Conservation (phyloP, 495 filamentous ascomycete species). For the Paragyromitra xinjiangensis region DNA sequence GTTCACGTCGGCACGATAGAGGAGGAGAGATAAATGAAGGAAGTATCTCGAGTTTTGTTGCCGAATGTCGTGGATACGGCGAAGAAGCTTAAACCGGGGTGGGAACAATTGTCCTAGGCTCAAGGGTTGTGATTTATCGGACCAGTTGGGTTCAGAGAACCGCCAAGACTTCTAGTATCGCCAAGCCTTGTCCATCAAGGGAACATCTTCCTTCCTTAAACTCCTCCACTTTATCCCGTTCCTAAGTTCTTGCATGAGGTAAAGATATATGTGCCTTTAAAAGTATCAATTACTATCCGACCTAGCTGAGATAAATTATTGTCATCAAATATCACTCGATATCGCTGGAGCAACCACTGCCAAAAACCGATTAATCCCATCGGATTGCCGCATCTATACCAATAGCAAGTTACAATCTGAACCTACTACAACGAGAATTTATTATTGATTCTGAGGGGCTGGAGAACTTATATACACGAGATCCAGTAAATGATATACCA, state of each 20-base stretch:
- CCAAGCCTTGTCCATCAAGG: background rate
- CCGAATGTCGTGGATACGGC: slow-evolving; percentile 11
- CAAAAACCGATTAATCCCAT: background rate
- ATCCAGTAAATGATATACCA: too few relatives aligned
- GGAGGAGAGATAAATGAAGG: slow-evolving; percentile 12
- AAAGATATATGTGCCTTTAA: background rate
- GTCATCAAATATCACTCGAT: slow-evolving; percentile 9
- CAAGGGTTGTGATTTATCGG: background rate
- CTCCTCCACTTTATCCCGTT: background rate
- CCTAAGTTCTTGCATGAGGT: background rate
- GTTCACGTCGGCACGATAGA: slow-evolving; percentile 7
- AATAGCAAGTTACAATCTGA: background rate
- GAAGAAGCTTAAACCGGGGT: background rate
- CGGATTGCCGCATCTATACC: background rate
- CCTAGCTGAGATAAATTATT: background rate
- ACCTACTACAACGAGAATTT: too few relatives aligned
- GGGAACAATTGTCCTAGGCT: too few relatives aligned
- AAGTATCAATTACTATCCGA: background rate
- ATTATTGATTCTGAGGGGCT: too few relatives aligned
- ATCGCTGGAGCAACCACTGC: background rate
- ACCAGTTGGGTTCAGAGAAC: background rate
- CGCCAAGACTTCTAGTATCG: slow-evolving; percentile 18
- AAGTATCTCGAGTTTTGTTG: slow-evolving; percentile 34
- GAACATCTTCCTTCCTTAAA: background rate
- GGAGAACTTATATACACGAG: too few relatives aligned